These are phyloP conservation scores for Boletus sensibilis DNA, from an alignment of 768 basidiomycete species.

Conservation along the genomic window DNA sequence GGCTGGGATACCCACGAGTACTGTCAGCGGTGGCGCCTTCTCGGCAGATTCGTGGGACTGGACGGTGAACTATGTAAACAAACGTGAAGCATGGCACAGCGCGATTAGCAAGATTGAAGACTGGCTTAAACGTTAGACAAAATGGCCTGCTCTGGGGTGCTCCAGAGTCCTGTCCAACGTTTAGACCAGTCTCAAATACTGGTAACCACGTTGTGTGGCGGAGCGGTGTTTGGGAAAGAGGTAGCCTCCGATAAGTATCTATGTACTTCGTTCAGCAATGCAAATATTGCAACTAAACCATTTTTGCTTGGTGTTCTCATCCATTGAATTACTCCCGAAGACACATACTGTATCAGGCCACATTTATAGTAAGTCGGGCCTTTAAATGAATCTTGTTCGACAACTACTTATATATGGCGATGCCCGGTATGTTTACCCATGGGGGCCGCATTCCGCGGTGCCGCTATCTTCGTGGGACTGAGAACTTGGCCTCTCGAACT, in stretches of 20 bases:
- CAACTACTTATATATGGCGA: background rate
- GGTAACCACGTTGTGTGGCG: no score
- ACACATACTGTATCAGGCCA: no score
- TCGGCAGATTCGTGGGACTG: conserved; percentile 17
- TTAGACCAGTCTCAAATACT: no score
- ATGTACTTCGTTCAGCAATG: conserved; percentile 13
- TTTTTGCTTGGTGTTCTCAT: background rate
- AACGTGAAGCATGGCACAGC: background rate
- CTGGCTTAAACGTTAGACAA: no score
- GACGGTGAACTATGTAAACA: conserved; percentile 16
- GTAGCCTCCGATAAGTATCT: background rate
- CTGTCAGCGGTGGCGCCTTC: conserved; percentile 27
- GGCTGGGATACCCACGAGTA: conserved; percentile 20
- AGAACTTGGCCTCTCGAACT: background rate
- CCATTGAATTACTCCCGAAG: background rate
- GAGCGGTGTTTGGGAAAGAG: no score
- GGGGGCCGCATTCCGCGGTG: no score
- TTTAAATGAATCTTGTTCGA: conserved; percentile 3
- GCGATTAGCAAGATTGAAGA: no score
- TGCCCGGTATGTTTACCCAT: background rate
- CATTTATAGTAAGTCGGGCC: background rate
- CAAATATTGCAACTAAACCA: background rate
- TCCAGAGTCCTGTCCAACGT: no score
- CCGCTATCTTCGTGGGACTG: background rate
- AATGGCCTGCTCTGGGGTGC: no score